phyloP scores from a whole-genome alignment of 2,329 filamentous ascomycete genomes.

The Colletotrichum sp. region DNA sequence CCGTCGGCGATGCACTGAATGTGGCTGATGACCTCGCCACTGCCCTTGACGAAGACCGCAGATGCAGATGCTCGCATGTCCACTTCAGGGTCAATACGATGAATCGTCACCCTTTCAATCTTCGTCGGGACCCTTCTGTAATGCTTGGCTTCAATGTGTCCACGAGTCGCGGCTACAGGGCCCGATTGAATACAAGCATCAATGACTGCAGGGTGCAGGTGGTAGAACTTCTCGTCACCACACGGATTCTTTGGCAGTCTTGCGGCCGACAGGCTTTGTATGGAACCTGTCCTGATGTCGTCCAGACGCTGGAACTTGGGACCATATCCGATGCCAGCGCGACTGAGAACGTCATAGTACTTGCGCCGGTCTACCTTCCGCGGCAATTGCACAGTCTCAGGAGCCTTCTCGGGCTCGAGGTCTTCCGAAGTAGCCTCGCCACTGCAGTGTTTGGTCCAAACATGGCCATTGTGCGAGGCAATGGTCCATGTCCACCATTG shows the following conservation, averaged over 20 bases:
- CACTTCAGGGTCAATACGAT: neutral
- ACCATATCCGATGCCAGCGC: neutral
- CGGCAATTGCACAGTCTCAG: neutral
- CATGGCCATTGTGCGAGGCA: neutral
- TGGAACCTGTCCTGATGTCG: neutral
- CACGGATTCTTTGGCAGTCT: too few relatives aligned
- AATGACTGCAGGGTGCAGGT: neutral
- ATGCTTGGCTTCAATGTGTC: neutral
- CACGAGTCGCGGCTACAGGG: conserved; percentile 16
- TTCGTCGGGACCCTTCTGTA: neutral
- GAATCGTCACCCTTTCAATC: neutral
- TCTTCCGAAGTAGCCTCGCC: neutral
- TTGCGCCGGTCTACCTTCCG: neutral
- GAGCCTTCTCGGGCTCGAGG: neutral
- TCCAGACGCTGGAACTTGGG: neutral
- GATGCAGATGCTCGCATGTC: too few relatives aligned
- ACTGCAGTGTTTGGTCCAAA: neutral
- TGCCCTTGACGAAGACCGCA: too few relatives aligned
- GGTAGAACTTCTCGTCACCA: neutral
- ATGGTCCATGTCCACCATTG: neutral
- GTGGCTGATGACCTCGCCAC: too few relatives aligned
- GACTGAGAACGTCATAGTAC: neutral
- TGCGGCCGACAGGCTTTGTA: neutral
- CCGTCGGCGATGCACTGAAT: too few relatives aligned
- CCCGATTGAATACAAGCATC: neutral